A percentile compares a stretch with the other conserved stretches of the same genome.
These are phyloP conservation scores for Lactifluus subvellereus DNA, from an alignment of 768 basidiomycete genomes.

Conservation along the genomic window DNA sequence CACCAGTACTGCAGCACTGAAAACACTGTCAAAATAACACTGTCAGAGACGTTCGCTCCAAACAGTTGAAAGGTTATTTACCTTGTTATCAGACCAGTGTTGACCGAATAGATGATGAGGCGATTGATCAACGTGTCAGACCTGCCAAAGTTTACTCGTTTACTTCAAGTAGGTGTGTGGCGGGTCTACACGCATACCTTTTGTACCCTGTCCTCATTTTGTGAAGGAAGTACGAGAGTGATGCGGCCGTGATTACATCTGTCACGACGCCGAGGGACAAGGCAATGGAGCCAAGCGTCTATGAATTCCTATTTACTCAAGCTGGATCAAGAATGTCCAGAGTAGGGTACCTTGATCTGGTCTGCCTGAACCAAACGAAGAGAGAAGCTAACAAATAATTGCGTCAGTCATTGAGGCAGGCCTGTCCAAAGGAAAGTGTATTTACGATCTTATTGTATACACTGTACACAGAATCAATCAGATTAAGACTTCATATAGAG, in stretches of 20 bases:
- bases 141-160: slow-evolving; percentile 31
- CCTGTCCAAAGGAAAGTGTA: neutral
- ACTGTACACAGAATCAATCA: slow-evolving; percentile 26
- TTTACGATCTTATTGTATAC: slow-evolving; percentile 43
- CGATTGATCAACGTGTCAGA: slow-evolving; percentile 52
- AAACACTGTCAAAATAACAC: slow-evolving; percentile 30
- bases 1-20: slow-evolving; percentile 49
- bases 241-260: slow-evolving; percentile 46
- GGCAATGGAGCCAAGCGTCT: slow-evolving; percentile 45
- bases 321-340: neutral
- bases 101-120: slow-evolving; percentile 55
- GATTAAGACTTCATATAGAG: neutral
- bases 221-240: slow-evolving; percentile 51
- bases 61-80: slow-evolving; percentile 23
- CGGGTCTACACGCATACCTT: slow-evolving; percentile 30
- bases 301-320: neutral
- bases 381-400: slow-evolving; percentile 32
- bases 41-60: neutral
- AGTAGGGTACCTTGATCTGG: slow-evolving; percentile 40
- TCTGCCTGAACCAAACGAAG: slow-evolving; percentile 39
- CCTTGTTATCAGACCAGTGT: slow-evolving; percentile 62
- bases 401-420: neutral
- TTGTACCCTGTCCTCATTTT: slow-evolving; percentile 46
- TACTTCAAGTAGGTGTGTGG: neutral
- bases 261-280: slow-evolving; percentile 46